phyloP scores from a whole-genome alignment of 345 rosid genomes.

The Brassica cretica region DNA sequence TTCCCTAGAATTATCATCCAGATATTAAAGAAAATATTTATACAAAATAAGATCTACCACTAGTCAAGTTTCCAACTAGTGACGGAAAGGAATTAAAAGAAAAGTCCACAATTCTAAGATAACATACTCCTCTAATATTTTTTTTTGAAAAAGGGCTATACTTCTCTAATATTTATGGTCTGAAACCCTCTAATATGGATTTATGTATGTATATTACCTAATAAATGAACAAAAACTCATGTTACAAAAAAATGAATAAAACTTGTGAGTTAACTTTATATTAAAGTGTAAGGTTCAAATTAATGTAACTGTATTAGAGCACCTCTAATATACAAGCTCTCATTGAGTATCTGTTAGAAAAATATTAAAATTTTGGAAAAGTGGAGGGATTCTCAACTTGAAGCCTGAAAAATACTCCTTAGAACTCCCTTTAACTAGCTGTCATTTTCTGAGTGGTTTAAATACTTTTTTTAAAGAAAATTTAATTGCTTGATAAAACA shows the following conservation, averaged over 20 bases:
- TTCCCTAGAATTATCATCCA: background rate
- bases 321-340: no score
- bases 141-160: background rate
- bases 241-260: background rate
- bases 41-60: background rate
- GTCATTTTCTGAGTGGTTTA: no score
- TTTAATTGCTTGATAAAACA: no score
- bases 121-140: background rate
- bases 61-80: background rate
- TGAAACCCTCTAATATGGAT: background rate
- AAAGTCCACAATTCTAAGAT: background rate
- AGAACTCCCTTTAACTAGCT: no score
- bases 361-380: no score
- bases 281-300: conserved; percentile 3
- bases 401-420: no score
- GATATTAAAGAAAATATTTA: background rate
- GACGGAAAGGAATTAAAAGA: background rate
- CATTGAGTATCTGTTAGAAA: no score
- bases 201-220: conserved; percentile 6
- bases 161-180: background rate
- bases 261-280: background rate
- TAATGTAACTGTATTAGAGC: conserved; percentile 14
- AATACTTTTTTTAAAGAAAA: no score
- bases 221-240: background rate
- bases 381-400: no score